Conservation (phyloP, 768 basidiomycete genomes). For the Rhodotorula paludigena region DNA sequence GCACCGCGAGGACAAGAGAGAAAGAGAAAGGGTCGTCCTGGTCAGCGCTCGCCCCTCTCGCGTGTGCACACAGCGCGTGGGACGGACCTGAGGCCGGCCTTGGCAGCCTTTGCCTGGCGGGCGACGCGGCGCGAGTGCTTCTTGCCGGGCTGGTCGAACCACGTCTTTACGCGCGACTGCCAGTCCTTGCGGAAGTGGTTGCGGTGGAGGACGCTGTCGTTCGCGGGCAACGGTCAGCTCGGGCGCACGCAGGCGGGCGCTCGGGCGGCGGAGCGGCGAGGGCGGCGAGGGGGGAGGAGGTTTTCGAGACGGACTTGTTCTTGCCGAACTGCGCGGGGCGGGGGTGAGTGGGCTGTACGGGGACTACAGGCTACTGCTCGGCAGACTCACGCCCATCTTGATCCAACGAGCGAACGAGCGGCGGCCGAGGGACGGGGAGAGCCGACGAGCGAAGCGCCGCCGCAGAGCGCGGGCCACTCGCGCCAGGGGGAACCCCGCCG, state of each 20-base stretch:
- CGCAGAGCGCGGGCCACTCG: too few relatives aligned
- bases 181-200: constrained; percentile 99
- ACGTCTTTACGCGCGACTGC: constrained; percentile 80
- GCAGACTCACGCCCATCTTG: too few relatives aligned
- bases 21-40: not conserved
- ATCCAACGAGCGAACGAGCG: too few relatives aligned
- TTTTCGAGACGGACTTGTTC: constrained; percentile 1
- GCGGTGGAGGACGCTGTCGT: constrained; percentile 75
- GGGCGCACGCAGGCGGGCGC: not conserved
- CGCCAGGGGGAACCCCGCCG: too few relatives aligned
- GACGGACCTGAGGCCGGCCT: constrained; percentile 79
- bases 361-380: too few relatives aligned
- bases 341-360: not conserved
- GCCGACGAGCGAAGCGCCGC: too few relatives aligned
- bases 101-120: constrained; percentile 81
- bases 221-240: not conserved
- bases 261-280: not conserved
- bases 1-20: not conserved
- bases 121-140: constrained; percentile 92
- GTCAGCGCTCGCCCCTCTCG: not conserved
- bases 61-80: not conserved
- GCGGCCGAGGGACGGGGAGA: too few relatives aligned
- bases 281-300: not conserved
- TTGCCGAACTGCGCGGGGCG: constrained; percentile 7
- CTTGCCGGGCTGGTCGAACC: constrained; percentile 98